Conservation (phyloP, 1,284 basidiomycete genomes). For the Ganoderma lingzhi region DNA sequence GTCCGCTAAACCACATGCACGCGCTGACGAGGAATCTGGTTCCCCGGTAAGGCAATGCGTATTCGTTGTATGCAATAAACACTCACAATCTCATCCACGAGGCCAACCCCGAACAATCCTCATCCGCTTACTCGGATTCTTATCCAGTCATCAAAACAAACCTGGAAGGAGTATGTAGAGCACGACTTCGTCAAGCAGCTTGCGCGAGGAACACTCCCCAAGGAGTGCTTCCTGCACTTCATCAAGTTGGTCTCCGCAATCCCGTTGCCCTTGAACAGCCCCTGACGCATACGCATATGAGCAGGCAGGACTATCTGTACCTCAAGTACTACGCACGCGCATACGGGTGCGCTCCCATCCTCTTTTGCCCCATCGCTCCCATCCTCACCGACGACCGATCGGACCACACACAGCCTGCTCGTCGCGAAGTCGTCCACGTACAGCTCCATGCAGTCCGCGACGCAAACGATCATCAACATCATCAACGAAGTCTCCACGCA, state of each 20-base stretch:
- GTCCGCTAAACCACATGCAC: slow-evolving; percentile 91
- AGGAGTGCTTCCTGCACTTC: slow-evolving; percentile 82
- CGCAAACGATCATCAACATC: slow-evolving; percentile 72
- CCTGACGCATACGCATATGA: not conserved
- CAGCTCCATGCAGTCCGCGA: slow-evolving; percentile 69
- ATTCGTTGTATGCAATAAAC: not conserved
- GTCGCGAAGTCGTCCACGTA: slow-evolving; percentile 81
- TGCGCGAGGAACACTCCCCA: slow-evolving; percentile 74
- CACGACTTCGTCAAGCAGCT: slow-evolving; percentile 86
- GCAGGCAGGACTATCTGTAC: slow-evolving; percentile 50
- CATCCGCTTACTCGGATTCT: slow-evolving; percentile 77
- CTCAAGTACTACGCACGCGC: slow-evolving; percentile 83
- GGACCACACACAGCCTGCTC: slow-evolving; percentile 59
- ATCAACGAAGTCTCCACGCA: slow-evolving; percentile 81
- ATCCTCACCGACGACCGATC: no score
- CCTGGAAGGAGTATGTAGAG: slow-evolving; percentile 83
- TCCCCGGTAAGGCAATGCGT: slow-evolving; percentile 57
- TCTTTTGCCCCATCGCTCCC: not conserved
- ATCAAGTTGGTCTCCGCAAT: slow-evolving; percentile 64
- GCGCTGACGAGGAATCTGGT: slow-evolving; percentile 59
- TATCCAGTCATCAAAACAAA: slow-evolving; percentile 60
- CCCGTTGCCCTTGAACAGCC: no score
- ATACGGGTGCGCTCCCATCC: slow-evolving; percentile 58
- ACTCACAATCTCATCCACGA: slow-evolving; percentile 37
- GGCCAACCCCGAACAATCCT: slow-evolving; percentile 67